Base-by-base conservation (phyloP, 2,329 filamentous ascomycete species). In the Neonectria ditissima region DNA sequence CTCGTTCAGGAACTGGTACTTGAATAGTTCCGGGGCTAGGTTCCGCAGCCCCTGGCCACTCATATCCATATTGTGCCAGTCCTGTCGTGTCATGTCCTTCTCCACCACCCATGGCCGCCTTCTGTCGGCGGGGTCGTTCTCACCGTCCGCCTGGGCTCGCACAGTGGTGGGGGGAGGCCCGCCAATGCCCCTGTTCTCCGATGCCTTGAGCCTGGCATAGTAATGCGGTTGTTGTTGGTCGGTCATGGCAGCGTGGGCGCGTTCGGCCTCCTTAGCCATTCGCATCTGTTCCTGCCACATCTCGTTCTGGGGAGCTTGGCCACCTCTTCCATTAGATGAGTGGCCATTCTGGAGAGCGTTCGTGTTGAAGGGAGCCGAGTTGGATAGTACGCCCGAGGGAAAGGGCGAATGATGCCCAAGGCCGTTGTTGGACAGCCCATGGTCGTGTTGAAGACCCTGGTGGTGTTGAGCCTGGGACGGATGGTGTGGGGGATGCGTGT, bases 1-100 rank as follows among this genome's bases (percentile, higher is more conserved):
- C 79, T 97, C 95, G 69, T 92, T 92, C 60, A 99, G 83, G 78
- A 99, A 98, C 47, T 86, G 86, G 80, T 98, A 99, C 70, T 87
- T 85, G 81, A 98, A 98, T 32, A 99, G 84, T 47, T 91, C 88
- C 9, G 87, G 82, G 1, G 94, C 90, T 32, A 99, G 84, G 63
- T 93, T 92, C 70, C 94, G 91, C 52, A 99, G 83, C 20, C 95
- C 95, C 81, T 98, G 96, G n/a, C 96, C 96, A 72, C 94, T 96
- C 77, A 98, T 91, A 79, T 99, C 96, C 72, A 99, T 84, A 68
- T 94, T 94, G 77, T 93, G 89, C 96, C 96, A 98, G 74, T 94
- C 91, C 78, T 97, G 92, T 68, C 91, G 84, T 73, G 89, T 89
- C 67, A 87, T 84, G 63, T 87, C 84, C 73, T 87, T 87, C 64